Base-by-base conservation (phyloP, 2,329 filamentous ascomycete species). In the Proliferodiscus dingleyae region DNA sequence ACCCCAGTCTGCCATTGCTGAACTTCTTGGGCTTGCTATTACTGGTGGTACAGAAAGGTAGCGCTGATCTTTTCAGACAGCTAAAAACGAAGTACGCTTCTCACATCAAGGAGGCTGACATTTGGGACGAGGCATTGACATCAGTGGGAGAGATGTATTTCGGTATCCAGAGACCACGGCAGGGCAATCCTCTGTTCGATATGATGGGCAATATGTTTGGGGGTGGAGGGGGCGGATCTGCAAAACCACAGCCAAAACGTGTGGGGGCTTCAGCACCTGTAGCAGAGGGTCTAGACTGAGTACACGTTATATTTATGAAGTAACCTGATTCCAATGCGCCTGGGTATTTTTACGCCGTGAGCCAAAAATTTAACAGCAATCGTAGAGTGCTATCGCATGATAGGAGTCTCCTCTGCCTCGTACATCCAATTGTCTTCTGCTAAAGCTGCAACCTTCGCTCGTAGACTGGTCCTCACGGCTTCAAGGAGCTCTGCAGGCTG, bases 141-240 rank as follows among this genome's bases (percentile, higher is more conserved):
- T 83, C 88, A 66, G 83, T 98, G 59, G 91, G 86, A 39, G 91
- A 98, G 71, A 90, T 95, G 80, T 98, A 97, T 72, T 98, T 98
- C 69, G 83, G 83, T 28, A 94, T 98, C 64, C 80, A 83, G 70
- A 84, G 89, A 62, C 91, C 90, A 37, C 78, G 85, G 60, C 89
- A 95, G 71, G 86, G 84, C 53, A 97, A 97, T 66, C 90, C 90
- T 3, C 72, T 98, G 66, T 81, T 97, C 68, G 93, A 98, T 64
- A 97, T 98, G 90, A 94, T 98, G 87, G 90, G 89, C 38, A 90
- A 82, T 52, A 80, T 98, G 74, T 87, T 98, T 61, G 90, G 90
- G 39, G 89, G 89, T 16, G 84, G 81, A 5, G 78, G 75, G 13
- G 73, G 73, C 41, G 73, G 66, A 53, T 63, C 58, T 33, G 55